phyloP scores from a whole-genome alignment of 1,139 yeast genomes.

The Suhomyces bribrorum region DNA sequence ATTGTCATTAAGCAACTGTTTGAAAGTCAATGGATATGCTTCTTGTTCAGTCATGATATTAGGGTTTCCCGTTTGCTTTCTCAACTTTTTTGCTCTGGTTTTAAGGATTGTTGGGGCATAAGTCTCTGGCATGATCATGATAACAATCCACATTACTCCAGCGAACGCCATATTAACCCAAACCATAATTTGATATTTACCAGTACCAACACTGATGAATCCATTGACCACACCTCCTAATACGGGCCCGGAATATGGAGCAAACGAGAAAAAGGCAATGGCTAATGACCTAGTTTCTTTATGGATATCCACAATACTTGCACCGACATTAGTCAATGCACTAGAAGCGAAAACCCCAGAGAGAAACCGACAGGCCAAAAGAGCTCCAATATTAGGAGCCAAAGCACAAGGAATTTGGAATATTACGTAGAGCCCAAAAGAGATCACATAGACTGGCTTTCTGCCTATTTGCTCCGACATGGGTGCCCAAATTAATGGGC shows the following conservation, averaged over 20 bases:
- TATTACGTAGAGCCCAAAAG: constrained; percentile 70
- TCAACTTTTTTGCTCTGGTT: constrained; percentile 63
- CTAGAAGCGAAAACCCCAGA: constrained; percentile 87
- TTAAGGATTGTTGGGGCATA: constrained; percentile 86
- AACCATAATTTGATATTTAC: constrained; percentile 66
- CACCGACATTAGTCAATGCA: constrained; percentile 85
- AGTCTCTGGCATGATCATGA: constrained; percentile 76
- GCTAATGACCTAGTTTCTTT: constrained; percentile 82
- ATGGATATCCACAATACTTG: constrained; percentile 85
- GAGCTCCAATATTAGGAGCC: constrained; percentile 79
- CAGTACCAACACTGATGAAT: constrained; percentile 70
- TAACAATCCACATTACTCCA: constrained; percentile 73
- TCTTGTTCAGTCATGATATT: constrained; percentile 93
- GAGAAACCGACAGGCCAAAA: constrained; percentile 76
- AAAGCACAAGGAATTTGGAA: constrained; percentile 90
- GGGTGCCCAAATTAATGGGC: constrained; percentile 91
- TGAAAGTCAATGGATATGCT: constrained; percentile 66
- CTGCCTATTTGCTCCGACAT: constrained; percentile 84
- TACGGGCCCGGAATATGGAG: constrained; percentile 93
- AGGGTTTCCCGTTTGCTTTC: constrained; percentile 78
- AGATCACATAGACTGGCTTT: constrained; percentile 76
- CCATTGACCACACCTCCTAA: constrained; percentile 90
- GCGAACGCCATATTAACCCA: constrained; percentile 95
- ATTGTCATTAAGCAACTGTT: constrained; percentile 66
- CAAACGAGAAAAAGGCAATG: constrained; percentile 86